Evolutionary conservation across 192 early-diverging fungal species (phyloP), one percentile per base, ranked within the genome.

Genomic region (Chytriomyces hyalinus): DNA sequence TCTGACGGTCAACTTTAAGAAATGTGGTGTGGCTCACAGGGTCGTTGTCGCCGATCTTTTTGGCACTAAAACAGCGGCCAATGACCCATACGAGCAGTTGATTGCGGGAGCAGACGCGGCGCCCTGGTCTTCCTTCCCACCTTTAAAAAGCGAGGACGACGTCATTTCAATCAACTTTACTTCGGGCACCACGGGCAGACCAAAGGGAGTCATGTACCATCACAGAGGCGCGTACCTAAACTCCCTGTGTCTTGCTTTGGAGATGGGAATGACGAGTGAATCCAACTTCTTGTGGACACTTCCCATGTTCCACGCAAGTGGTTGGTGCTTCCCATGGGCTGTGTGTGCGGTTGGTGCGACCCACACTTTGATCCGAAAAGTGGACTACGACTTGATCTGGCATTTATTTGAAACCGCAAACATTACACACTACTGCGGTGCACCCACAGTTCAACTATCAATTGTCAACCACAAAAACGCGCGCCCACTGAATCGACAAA

Each of bases 291-390:
- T 90, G 43, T 89, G 84, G 77, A 78, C 83, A 22, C 70, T 89
- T 4, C 89, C 89, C 3, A 85, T 89, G 82, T 90, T 90, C 63
- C 89, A 90, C 73, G 87, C 85, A 51, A 86, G 82, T 74, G 82
- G 81, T 61, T 75, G 61, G 69, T 78, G 51, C 75, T 73, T 81
- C 70, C 60, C 71, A 49, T 75, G 80, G 83, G 84, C 47, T 70
- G 78, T 79, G 45, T 57, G 67, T n/a, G 61, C 57, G 24, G 62
- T 62, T 44, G 57, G 76, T 67, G 83, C 79, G 0, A 78, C 80
- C 5, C 86, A 89, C 66, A 76, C 87, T 1, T 80, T 88, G 76
- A 65, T 90, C 51, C 84, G 83, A 26, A 88, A 88, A 67, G 50
- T 90, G 2, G 89, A 90, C 57, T 90, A 89, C 70, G 80, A 79